A percentile compares a stretch with the other conserved stretches of the same genome.
phyloP scores from a whole-genome alignment of 352 stramenopile species.

The Phytophthora fragariae region DNA sequence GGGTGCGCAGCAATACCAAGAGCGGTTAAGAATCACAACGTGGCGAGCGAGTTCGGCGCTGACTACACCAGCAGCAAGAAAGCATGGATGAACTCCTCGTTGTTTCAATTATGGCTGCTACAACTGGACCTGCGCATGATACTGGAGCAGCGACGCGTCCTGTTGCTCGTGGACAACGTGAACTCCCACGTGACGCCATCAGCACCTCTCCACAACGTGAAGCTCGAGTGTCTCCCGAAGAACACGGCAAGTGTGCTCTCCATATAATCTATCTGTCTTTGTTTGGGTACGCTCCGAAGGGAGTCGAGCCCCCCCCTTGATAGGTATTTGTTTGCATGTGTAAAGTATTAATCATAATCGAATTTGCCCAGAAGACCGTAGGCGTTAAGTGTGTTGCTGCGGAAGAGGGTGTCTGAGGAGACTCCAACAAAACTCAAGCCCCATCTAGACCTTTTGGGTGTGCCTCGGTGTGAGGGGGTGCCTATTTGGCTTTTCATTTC shows the following conservation, averaged over 20 bases:
- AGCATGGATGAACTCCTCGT: neutral
- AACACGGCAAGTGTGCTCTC: neutral
- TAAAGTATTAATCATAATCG: too few species aligned
- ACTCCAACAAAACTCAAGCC: too few species aligned
- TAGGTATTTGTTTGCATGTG: too few species aligned
- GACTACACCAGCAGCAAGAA: neutral
- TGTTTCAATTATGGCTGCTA: neutral
- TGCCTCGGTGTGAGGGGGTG: too few species aligned
- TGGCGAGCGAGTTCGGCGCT: neutral
- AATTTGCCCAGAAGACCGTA: too few species aligned
- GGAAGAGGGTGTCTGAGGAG: too few species aligned
- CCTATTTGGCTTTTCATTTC: too few species aligned
- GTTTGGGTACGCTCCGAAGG: too few species aligned
- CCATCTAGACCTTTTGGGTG: too few species aligned
- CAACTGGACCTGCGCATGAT: neutral
- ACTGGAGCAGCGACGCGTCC: neutral
- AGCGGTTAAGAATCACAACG: neutral
- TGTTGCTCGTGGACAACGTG: neutral
- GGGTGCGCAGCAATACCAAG: too few species aligned
- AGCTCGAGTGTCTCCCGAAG: neutral
- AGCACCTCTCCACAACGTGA: neutral
- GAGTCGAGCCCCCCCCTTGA: too few species aligned
- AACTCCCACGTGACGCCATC: neutral
- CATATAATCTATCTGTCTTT: neutral
- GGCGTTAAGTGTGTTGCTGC: too few species aligned